Base-by-base conservation (phyloP, 192 early-diverging fungal species). In the Fimicolochytrium jonesii region DNA sequence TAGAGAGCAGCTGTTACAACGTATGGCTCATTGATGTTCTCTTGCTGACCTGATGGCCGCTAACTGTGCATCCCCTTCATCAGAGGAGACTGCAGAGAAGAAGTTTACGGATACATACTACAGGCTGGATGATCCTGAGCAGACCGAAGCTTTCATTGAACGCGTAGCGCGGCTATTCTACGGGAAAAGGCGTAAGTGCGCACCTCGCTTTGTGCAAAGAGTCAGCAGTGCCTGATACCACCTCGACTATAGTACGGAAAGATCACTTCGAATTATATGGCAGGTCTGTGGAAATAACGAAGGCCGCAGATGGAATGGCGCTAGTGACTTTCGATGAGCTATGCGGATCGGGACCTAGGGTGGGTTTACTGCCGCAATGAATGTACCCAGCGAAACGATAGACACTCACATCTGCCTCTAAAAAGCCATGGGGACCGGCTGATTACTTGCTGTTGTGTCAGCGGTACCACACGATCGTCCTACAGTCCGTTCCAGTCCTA, bases 361-460 rank as follows among this genome's bases (percentile, higher is more conserved):
- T 42, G 1, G 41, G 20, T n/a, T 42, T 18, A 42, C 20, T 42
- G 20, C 41, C 20, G 1, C 1, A 0, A 42, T 42, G 41, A 42
- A 15, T 42, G 41, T 42, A 18, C 20, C 41, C 20, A 42, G 20
- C 1, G 41, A 41, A 18, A 42, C 41, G 17, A 18, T 42, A 15
- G 1, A 1, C 1, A 42, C 41, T n/a, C 17, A 74, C 23, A 69
- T 93, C 6, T 58, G 54, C 17, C 35, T 6, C 0, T 11, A 6
- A 29, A 26, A 5, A 63, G 49, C 49, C 61, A 20, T 33, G 13
- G 34, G 46, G 86, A 54, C 88, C 95, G 0, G 89, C 89, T 1
- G 93, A 98, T 72, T 97, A 93, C 66, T 77, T 97, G 20, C 83
- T 88, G 61, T 57, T 97, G 31, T 83, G 84, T 30, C 78, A 79